A percentile compares a stretch with the other conserved stretches of the same genome.
Evolutionary conservation across 768 basidiomycete species (phyloP).

Genomic region (Russula sp.): DNA sequence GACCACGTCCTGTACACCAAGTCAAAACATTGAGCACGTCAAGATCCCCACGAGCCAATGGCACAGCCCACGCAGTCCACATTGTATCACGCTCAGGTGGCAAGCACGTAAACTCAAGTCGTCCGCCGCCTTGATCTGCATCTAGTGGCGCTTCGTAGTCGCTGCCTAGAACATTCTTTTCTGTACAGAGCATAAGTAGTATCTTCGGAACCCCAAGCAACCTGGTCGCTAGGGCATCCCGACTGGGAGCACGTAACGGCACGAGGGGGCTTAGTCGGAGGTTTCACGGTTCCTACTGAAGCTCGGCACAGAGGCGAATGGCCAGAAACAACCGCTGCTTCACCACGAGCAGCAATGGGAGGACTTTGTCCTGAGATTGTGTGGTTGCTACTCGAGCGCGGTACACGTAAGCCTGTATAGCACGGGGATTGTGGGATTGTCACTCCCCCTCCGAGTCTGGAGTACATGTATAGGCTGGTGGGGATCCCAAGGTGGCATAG

Average conservation of each 20-base stretch:
- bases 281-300: constrained; percentile 8
- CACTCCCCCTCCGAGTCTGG: neutral
- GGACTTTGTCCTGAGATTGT: constrained; percentile 11
- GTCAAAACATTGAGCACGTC: too few species aligned
- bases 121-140: constrained; percentile 1
- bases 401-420: constrained; percentile 9
- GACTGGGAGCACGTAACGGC: neutral
- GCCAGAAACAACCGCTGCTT: constrained; percentile 5
- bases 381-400: constrained; percentile 25
- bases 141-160: constrained; percentile 2
- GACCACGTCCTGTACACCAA: too few species aligned
- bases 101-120: constrained; percentile 22
- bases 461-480: neutral
- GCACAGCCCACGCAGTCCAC: constrained; percentile 7
- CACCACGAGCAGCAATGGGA: constrained; percentile 3
- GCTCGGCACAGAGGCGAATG: constrained; percentile 13
- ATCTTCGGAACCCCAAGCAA: constrained; percentile 13
- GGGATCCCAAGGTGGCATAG: neutral
- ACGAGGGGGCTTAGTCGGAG: neutral
- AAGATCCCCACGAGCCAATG: neutral
- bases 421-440: neutral
- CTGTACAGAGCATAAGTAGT: constrained; percentile 9
- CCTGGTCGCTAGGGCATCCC: neutral
- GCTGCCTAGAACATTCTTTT: neutral
- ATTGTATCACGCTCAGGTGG: constrained; percentile 12